A percentile compares a stretch with the other conserved stretches of the same genome.
These are phyloP conservation scores for Solanum infundibuliforme DNA, from an alignment of 257 asterid species.

Conservation along the genomic window DNA sequence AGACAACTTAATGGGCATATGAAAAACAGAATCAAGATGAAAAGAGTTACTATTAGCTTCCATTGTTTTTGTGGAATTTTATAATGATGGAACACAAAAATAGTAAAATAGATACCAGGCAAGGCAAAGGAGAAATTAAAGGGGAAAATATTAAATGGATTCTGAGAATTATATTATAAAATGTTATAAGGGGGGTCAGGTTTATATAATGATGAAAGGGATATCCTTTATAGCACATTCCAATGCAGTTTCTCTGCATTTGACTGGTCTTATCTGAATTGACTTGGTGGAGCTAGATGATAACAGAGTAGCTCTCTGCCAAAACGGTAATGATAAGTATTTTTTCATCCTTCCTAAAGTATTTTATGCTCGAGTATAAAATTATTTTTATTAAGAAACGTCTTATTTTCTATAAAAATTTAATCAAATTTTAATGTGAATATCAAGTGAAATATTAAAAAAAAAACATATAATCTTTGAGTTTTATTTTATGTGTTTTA, in stretches of 20 bases:
- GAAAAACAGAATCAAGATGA: conserved; percentile 9
- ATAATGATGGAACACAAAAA: conserved; percentile 27
- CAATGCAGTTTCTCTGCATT: conserved; percentile 13
- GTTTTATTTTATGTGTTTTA: neutral
- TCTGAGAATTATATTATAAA: conserved; percentile 4
- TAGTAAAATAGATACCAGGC: neutral
- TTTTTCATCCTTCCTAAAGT: accelerated
- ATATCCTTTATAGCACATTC: conserved; percentile 5
- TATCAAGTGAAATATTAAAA: too few species aligned
- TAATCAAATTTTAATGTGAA: too few species aligned
- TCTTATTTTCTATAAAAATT: too few species aligned
- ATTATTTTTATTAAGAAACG: accelerated
- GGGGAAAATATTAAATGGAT: conserved; percentile 10
- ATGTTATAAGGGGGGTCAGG: conserved; percentile 15
- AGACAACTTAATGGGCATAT: conserved; percentile 7
- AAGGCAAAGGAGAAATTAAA: neutral
- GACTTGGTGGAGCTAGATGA: neutral
- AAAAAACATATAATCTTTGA: too few species aligned
- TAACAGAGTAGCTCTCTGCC: neutral
- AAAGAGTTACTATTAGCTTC: conserved; percentile 18
- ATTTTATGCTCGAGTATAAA: accelerated
- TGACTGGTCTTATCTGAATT: conserved; percentile 16
- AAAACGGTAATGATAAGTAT: too few species aligned
- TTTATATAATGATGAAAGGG: conserved; percentile 22
- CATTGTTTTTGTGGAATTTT: conserved; percentile 12